Base-by-base conservation (phyloP, 73 alveolate species). In the Paramecium caudatum region DNA sequence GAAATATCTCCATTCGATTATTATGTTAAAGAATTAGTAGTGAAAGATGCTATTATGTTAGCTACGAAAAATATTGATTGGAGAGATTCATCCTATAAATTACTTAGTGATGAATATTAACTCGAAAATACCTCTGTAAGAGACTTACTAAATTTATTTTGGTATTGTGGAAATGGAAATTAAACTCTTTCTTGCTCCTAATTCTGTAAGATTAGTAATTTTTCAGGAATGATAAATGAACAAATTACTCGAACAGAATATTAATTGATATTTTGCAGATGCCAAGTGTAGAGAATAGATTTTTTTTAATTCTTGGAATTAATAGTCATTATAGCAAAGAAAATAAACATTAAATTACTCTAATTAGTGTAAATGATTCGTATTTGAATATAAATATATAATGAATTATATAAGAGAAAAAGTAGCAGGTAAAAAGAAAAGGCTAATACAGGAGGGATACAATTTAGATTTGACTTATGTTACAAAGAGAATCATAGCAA, bases 381-480 rank as follows among this genome's bases (percentile, higher is more conserved):
- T 55, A 4, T 55, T 55, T 55, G 80, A 55, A 10, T 50, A 0
- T 1, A 6, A 25, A 16, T 47, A 47, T 13, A 50, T 9, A n/a
- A 97, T 97, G 98, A 94, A 97, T 93, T 96, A 92, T 82, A 47
- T 97, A 23, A 90, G 98, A 82, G 69, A 91, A 48, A 87, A 87
- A 61, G 98, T 97, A 39, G 86, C 98, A 68, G 97, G 98, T 17
- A 95, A 94, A 78, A 94, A 97, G 85, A 70, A 86, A 37, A 62
- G 99, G 61, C 93, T 90, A 74, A 91, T 94, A 82, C 96, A 95
- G 33, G 98, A 93, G 30, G 90, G 95, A 33, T 96, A 93, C 80
- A 97, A 96, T 90, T 94, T 97, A 27, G 99, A 97, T 86, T 91
- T 96, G 55, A 95, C 98, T 39, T 97, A 97, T 84, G 96, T 97